Percentiles rank a stretch among this genome's conserved stretches.
phyloP scores from a whole-genome alignment of 1,139 yeast genomes.

The Blastobotrys raffinosifermentans region DNA sequence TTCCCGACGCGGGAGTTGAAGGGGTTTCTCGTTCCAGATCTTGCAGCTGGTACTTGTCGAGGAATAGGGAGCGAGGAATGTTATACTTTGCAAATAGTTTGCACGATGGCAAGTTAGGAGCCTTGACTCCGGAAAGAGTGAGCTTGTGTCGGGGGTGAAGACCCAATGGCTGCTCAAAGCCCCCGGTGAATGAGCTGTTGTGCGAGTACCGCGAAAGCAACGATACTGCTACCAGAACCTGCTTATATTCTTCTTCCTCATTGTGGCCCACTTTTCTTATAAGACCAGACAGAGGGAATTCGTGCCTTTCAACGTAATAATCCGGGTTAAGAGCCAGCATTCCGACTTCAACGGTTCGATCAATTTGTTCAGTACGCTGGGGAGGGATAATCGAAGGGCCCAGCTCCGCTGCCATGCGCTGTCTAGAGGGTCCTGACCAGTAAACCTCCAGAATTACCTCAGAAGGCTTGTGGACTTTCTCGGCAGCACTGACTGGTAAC shows the following conservation, averaged over 20 bases:
- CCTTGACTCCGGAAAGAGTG: constrained; percentile 12
- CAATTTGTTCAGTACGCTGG: background rate
- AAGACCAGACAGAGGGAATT: constrained; percentile 24
- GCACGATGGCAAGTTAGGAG: constrained; percentile 29
- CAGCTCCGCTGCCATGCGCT: background rate
- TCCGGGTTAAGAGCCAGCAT: constrained; percentile 17
- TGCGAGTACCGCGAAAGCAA: constrained; percentile 19
- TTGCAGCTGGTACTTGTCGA: constrained; percentile 38
- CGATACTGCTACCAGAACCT: constrained; percentile 20
- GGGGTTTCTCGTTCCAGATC: constrained; percentile 29
- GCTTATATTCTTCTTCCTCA: constrained; percentile 14
- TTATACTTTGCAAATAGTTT: constrained; percentile 36
- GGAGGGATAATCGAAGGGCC: background rate
- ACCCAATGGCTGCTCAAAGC: constrained; percentile 38
- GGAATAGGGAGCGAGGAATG: constrained; percentile 34
- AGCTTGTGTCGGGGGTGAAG: constrained; percentile 39
- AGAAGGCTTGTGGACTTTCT: constrained; percentile 15
- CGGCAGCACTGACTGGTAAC: constrained; percentile 20
- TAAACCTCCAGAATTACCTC: constrained; percentile 26
- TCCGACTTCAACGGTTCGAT: constrained; percentile 24
- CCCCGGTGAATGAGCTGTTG: constrained; percentile 25
- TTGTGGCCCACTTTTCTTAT: constrained; percentile 21
- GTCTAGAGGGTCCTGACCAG: constrained; percentile 12
- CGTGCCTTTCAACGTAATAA: constrained; percentile 17
- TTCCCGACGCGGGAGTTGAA: constrained; percentile 30